Base-by-base conservation (phyloP, 495 filamentous ascomycete genomes). In the Aspergillus ostianus region DNA sequence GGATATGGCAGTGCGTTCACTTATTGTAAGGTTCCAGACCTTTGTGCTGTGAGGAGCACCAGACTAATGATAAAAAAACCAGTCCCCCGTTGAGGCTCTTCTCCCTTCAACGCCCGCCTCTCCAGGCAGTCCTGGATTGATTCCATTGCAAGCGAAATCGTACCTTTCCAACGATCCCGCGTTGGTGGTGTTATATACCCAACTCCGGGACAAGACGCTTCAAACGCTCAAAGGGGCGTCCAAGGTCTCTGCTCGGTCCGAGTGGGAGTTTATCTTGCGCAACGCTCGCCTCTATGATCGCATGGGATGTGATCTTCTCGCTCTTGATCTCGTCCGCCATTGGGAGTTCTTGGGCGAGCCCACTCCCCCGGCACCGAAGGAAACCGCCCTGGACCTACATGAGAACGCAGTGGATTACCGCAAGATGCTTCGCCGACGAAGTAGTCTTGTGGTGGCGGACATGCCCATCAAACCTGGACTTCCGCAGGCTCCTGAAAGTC, bases 271-370 rank as follows among this genome's bases (percentile, higher is more conserved):
- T 64, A 85, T 98, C 5, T 71, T 96, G 26, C 90, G 95, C 64
- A 97, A 89, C 52, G 93, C 93, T 10, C 80, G 90, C 30, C 78
- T 97, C 5, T 96, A 98, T 65, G 87, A 91, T 69, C 85, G 95
- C 0, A 98, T 98, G 95, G 94, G 94, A 13, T 96, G 94, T 65
- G 93, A 96, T 69, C 66, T 97, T n/a, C 83, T 97, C 2, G 94
- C 95, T 12, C 76, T 98, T 12, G 91, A 96, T 64, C 64, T 77
- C 62, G 90, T 92, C 7, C 84, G 88, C 6, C 92, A 90, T 66
- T 97, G 93, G 93, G 88, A 92, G 65, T 96, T 96, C 75, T 77
- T 96, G 49, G 74, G 65, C 47, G 62, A 49, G 13, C 69, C 84
- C 0, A 68, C 70, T 48, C 62, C 64, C 20, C 64, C 63, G 21